Evolutionary conservation across 2,329 filamentous ascomycete species (phyloP), one percentile per base, ranked within the genome.

Genomic region (Stenocarpella maydis): DNA sequence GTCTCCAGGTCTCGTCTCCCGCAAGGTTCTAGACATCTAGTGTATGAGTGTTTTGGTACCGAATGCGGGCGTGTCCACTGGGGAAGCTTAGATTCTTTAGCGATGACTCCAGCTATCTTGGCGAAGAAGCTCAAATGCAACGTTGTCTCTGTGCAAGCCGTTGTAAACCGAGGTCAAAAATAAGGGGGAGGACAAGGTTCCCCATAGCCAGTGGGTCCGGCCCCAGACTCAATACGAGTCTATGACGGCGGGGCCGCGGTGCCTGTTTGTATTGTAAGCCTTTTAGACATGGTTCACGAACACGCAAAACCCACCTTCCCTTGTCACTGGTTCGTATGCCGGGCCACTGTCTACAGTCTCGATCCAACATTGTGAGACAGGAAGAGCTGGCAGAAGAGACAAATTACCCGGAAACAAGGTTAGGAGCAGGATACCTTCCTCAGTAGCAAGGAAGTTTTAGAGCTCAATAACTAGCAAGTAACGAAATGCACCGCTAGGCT

Each of bases 171-270:
- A 61, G 55, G 55, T 61, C 39, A 61, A 21, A 61, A 21, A 61
- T 45, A 45, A 61, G 34, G 39, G 39, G 55, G 55, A 61, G 55
- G 55, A 45, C 55, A 61, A 45, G 39, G 55, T 61, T 61, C 54
- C 55, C 55, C 55, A 34, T 61, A 61, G 24, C 47, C 17, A 7
- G 55, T 45, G 55, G 55, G 26, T 31, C 55, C 55, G 15, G 55
- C 39, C 55, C 39, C 39, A 26, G 55, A 61, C 55, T 26, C 39
- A 61, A 61, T 45, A 61, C 39, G 55, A 61, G 55, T 24, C 55
- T 47, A 61, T 61, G 55, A 45, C 55, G 39, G 55, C 55, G 26
- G 24, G 31, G 45, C 55, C 39, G 55, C 19, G 4, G 45, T 17
- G 55, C 31, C 39, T 61, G 55, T 21, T 45, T 61, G 39, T 61